A percentile compares a stretch with the other conserved stretches of the same genome.
Conservation (phyloP, 305 asterid genomes). For the Ruellia speciosa region DNA sequence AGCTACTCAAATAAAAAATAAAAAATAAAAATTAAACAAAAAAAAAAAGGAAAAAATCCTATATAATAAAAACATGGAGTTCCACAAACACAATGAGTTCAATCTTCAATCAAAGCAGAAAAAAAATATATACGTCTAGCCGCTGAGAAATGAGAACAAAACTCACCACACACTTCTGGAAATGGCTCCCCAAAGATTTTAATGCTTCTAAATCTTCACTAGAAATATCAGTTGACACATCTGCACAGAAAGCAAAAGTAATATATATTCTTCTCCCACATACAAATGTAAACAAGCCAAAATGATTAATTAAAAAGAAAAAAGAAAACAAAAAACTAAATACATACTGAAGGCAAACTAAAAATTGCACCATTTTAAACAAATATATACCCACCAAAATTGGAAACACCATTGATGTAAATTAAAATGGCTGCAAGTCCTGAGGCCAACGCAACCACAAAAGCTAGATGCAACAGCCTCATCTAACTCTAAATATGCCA, state of each 20-base stretch:
- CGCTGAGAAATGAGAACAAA: background rate
- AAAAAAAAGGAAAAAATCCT: too few relatives aligned
- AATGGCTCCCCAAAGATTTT: slow-evolving; percentile 44
- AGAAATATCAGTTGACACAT: slow-evolving; percentile 37
- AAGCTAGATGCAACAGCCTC: slow-evolving; percentile 63
- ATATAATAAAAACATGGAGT: too few relatives aligned
- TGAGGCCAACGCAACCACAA: slow-evolving; percentile 55
- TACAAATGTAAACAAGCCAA: background rate
- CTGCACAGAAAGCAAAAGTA: slow-evolving; percentile 28
- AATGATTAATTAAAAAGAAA: too few relatives aligned
- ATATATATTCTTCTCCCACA: too few relatives aligned
- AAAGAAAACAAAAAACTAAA: background rate
- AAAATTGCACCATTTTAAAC: background rate
- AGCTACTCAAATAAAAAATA: too few relatives aligned
- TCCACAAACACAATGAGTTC: too few relatives aligned
- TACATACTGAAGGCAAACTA: slow-evolving; percentile 1
- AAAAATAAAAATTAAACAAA: too few relatives aligned
- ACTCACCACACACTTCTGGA: slow-evolving; percentile 86
- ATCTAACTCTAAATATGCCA: slow-evolving; percentile 24
- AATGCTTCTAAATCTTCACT: slow-evolving; percentile 61
- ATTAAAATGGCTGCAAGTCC: slow-evolving; percentile 68
- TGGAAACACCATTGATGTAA: slow-evolving; percentile 55
- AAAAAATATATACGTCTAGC: too few relatives aligned
- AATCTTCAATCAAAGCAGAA: too few relatives aligned
- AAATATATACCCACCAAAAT: slow-evolving; percentile 27